phyloP scores from a whole-genome alignment of 257 asterid species.

The Coffea canephora region DNA sequence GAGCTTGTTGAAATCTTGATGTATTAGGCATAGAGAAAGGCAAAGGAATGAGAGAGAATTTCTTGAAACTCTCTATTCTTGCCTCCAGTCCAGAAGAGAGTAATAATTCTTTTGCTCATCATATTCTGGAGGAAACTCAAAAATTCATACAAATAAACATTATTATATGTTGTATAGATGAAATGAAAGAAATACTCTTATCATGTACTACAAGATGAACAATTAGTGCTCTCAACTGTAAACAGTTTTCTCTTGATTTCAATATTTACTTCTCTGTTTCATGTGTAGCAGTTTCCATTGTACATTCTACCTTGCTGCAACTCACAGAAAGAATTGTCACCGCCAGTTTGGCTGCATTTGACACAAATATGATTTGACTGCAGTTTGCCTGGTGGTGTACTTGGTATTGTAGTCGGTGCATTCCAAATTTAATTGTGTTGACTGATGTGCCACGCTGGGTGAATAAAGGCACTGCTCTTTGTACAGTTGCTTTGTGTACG shows the following conservation, averaged over 20 bases:
- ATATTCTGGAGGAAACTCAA: neutral
- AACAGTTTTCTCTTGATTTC: neutral
- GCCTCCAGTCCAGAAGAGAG: neutral
- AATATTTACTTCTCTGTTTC: neutral
- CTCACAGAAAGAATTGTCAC: neutral
- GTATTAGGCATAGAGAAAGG: neutral
- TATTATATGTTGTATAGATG: neutral
- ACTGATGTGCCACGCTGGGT: too few relatives aligned
- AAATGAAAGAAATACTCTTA: constrained; percentile 4
- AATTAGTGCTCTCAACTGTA: neutral
- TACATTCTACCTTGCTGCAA: neutral
- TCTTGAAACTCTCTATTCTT: neutral
- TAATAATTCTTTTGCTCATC: neutral
- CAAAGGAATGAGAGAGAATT: constrained; percentile 10
- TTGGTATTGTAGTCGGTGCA: too few relatives aligned
- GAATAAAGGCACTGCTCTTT: too few relatives aligned
- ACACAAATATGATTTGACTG: too few relatives aligned
- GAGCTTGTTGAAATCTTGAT: neutral
- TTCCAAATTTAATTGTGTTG: too few relatives aligned
- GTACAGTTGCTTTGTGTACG: too few relatives aligned
- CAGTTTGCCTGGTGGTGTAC: too few relatives aligned
- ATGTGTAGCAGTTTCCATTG: neutral
- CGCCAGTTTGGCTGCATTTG: too few relatives aligned
- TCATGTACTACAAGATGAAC: neutral
- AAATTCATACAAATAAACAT: neutral